Conservation (phyloP, 345 rosid species). For the Barbarea vulgaris region DNA sequence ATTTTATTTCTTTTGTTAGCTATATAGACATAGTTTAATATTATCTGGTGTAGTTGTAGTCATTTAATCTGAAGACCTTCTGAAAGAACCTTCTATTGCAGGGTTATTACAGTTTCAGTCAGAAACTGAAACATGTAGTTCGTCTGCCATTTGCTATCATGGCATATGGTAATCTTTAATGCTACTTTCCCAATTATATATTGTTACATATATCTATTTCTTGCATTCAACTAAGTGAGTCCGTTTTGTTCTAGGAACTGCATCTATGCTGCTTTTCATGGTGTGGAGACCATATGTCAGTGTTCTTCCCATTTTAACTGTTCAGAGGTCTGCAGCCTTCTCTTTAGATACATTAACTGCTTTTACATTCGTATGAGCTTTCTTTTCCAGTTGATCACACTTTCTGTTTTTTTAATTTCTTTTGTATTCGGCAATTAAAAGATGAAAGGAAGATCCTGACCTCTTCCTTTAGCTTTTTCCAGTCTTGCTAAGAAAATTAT, state of each 20-base stretch:
- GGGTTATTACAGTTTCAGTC: constrained; percentile 99
- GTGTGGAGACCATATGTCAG: constrained; percentile 74
- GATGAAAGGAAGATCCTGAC: neutral
- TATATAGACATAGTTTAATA: neutral
- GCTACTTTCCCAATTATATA: neutral
- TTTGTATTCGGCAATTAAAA: neutral
- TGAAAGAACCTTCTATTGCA: constrained; percentile 37
- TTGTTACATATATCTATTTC: neutral
- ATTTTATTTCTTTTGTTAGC: neutral
- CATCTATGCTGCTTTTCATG: constrained; percentile 86
- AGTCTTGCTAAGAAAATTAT: neutral
- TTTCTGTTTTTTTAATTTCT: constrained; percentile 2
- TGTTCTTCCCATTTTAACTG: constrained; percentile 62
- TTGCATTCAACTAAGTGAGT: neutral
- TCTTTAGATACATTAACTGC: neutral
- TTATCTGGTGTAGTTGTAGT: neutral
- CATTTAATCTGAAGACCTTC: constrained; percentile 3
- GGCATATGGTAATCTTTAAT: constrained; percentile 69
- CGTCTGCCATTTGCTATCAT: constrained; percentile 89
- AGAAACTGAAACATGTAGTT: constrained; percentile 93
- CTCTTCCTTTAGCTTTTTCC: neutral
- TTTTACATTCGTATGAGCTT: neutral
- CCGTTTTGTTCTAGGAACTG: constrained; percentile 62
- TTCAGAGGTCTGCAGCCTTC: constrained; percentile 60
- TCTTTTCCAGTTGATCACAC: neutral